Percentiles rank a stretch among this genome's conserved stretches.
phyloP scores from a whole-genome alignment of 2,329 filamentous ascomycete species.

The Aspergillus persii region DNA sequence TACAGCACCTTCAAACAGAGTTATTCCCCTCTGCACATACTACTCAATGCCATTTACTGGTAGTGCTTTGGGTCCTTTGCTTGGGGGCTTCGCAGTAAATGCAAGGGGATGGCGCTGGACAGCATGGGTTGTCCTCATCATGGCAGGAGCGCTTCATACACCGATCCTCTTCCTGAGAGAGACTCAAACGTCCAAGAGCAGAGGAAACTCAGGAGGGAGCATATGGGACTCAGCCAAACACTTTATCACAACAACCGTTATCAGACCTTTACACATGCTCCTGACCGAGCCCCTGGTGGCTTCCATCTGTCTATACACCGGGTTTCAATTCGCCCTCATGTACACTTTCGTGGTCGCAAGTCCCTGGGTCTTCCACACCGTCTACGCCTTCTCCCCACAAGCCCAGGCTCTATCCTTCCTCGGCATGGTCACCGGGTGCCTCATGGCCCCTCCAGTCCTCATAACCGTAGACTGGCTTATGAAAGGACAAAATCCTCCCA shows the following conservation, averaged over 20 bases:
- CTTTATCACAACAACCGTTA: slow-evolving; percentile 30
- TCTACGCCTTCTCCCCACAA: slow-evolving; percentile 57
- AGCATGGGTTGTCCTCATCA: slow-evolving; percentile 65
- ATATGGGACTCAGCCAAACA: slow-evolving; percentile 1
- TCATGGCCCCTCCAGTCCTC: slow-evolving; percentile 48
- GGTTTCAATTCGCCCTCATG: slow-evolving; percentile 73
- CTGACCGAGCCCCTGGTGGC: slow-evolving; percentile 69
- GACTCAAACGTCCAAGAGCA: slow-evolving; percentile 58
- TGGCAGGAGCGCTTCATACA: slow-evolving; percentile 56
- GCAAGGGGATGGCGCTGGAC: slow-evolving; percentile 72
- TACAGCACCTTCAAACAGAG: slow-evolving; percentile 4
- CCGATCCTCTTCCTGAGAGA: slow-evolving; percentile 61
- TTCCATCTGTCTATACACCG: slow-evolving; percentile 67
- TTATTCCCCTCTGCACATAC: slow-evolving; percentile 15
- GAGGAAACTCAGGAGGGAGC: background rate
- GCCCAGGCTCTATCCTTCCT: slow-evolving; percentile 75
- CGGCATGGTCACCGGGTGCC: slow-evolving; percentile 70
- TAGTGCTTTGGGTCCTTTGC: slow-evolving; percentile 54
- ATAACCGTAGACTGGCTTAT: slow-evolving; percentile 5
- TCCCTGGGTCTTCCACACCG: slow-evolving; percentile 69
- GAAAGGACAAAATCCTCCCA: background rate
- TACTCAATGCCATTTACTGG: slow-evolving; percentile 19
- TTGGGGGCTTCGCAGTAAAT: slow-evolving; percentile 65
- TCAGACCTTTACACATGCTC: slow-evolving; percentile 62
- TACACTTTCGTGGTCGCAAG: slow-evolving; percentile 87